Evolutionary conservation across 2,329 filamentous ascomycete species (phyloP), one percentile per base, ranked within the genome.

Genomic region (Cladosporium sp.): DNA sequence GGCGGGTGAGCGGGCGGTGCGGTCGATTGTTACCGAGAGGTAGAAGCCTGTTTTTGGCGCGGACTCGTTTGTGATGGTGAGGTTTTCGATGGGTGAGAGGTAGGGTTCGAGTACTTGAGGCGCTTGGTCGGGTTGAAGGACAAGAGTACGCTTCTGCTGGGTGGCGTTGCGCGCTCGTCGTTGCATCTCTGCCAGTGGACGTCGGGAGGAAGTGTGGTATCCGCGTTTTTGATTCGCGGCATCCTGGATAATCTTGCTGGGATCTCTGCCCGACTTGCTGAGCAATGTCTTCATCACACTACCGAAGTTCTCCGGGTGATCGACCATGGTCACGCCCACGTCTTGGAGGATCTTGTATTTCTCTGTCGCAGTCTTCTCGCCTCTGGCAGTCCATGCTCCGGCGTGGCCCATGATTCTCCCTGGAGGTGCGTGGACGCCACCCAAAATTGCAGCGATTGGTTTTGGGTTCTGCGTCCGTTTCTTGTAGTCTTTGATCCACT

Each of bases 341-440:
- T 76, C 71, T 62, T 82, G 71, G n/a, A 92, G 73, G 1, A 80
- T 78, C 36, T 75, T 76, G 53, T 85, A 80, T 67, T 92, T 92
- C n/a, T 76, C 74, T 33, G 73, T 69, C 0, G 83, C 79, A 53
- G 75, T 75, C 3, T 82, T 78, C 62, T 91, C 85, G 16, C 83
- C 84, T 6, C 81, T 76, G 1, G 82, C 76, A 47, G 76, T 74
- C 73, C 86, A 88, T 12, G 87, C 87, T 38, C 87, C 87, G 8
- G 86, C 85, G 64, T 92, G 87, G 8, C 87, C 87, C 85, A 91
- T 90, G 38, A 88, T 77, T 18, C 78, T 77, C 12, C 82, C 82
- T 13, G 73, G 70, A 5, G 78, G 76, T n/a, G 83, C 83, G 54
- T 80, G 70, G 41, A 83, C 69, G 4, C 87, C 86, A 25, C 79